These are phyloP conservation scores for Trifolium subterraneum DNA, from an alignment of 306 rosid genomes.

Conservation along the genomic window DNA sequence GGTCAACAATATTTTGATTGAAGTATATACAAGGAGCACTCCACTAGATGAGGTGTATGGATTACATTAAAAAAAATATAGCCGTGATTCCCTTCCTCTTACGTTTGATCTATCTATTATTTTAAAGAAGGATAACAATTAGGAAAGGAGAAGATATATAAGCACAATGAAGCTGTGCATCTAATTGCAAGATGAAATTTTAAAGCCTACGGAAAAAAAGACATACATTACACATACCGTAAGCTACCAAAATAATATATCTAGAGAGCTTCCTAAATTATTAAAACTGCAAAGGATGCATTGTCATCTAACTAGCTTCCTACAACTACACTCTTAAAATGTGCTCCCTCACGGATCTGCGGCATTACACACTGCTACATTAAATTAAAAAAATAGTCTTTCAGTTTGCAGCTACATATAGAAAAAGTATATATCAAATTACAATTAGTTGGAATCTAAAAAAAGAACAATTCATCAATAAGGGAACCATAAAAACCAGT, in stretches of 20 bases:
- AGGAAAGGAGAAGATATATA: no score
- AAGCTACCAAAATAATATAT: neutral
- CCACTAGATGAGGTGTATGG: neutral
- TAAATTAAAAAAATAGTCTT: neutral
- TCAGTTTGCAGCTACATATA: neutral
- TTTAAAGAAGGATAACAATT: neutral
- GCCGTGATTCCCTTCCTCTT: neutral
- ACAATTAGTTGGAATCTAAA: neutral
- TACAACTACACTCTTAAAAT: neutral
- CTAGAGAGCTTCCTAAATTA: neutral
- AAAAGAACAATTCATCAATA: neutral
- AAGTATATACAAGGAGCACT: constrained; percentile 17
- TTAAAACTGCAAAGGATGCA: neutral
- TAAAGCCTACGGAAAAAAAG: neutral
- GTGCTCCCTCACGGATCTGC: no score
- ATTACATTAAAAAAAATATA: neutral
- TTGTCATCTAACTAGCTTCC: constrained; percentile 15
- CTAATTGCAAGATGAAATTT: neutral
- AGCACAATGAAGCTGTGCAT: neutral
- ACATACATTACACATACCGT: no score
- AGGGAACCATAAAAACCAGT: neutral
- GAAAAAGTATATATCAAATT: constrained; percentile 6
- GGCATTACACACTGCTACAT: neutral
- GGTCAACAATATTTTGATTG: constrained; percentile 13
- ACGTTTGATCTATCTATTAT: neutral